Evolutionary conservation across 2,329 filamentous ascomycete species (phyloP).

Genomic region (Sarocladium oryzae): DNA sequence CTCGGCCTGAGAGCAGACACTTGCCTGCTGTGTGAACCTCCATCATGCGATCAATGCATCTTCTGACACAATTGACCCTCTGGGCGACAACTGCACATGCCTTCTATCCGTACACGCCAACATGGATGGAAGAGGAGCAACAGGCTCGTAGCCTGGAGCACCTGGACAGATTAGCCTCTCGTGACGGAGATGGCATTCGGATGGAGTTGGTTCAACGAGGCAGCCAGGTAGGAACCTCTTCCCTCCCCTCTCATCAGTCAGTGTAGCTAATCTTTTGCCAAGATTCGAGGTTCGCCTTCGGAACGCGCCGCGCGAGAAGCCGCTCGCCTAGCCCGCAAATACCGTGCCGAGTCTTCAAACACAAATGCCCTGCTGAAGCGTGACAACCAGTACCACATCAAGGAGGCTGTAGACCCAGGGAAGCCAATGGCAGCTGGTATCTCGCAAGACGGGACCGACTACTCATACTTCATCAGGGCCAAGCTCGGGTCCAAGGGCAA

Average conservation of each 20-base stretch:
- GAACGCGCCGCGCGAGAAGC: constrained; percentile 32
- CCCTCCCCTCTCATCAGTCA: too few relatives aligned
- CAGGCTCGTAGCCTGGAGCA: constrained; percentile 18
- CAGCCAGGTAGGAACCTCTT: constrained; percentile 8
- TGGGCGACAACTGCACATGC: constrained; percentile 39
- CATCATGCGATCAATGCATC: constrained; percentile 34
- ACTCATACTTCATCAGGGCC: constrained; percentile 57
- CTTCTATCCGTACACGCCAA: constrained; percentile 40
- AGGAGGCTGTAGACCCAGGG: constrained; percentile 38
- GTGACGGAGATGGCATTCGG: constrained; percentile 24
- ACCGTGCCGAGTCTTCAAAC: constrained; percentile 19
- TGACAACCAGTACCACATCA: constrained; percentile 40
- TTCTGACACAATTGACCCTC: constrained; percentile 41
- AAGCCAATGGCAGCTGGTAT: constrained; percentile 46
- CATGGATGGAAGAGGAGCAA: constrained; percentile 26
- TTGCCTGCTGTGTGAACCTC: constrained; percentile 7
- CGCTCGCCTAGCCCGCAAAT: constrained; percentile 33
- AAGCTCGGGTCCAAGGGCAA: constrained; percentile 48
- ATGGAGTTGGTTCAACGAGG: constrained; percentile 35
- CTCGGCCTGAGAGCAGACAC: constrained; percentile 2
- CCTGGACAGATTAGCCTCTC: constrained; percentile 15
- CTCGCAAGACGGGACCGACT: constrained; percentile 59
- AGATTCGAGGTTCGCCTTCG: constrained; percentile 21
- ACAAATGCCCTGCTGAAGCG: constrained; percentile 24
- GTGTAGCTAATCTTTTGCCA: not conserved